phyloP scores from a whole-genome alignment of 306 rosid species.

The Gillenia trifoliata region DNA sequence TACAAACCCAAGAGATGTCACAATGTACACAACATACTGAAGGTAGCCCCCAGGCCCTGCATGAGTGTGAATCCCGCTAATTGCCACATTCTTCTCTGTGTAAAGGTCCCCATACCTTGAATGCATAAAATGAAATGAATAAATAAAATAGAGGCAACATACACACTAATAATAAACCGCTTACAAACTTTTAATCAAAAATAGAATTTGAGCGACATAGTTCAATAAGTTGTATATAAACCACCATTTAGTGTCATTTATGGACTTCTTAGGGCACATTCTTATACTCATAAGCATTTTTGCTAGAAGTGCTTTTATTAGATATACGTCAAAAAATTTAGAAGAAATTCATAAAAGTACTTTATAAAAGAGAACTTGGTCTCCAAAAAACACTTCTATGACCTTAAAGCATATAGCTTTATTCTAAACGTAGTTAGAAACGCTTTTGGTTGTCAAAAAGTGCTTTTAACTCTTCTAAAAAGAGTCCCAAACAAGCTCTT shows the following conservation, averaged over 20 bases:
- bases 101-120: slow-evolving; percentile 58
- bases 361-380: neutral
- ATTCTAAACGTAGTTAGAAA: no score
- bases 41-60: slow-evolving; percentile 83
- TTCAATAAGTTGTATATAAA: no score
- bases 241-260: no score
- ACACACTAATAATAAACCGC: neutral
- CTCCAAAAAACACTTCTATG: neutral
- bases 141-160: neutral
- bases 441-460: no score
- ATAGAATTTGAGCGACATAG: no score
- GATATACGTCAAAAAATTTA: neutral
- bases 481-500: neutral
- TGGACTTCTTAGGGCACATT: no score
- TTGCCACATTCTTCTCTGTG: slow-evolving; percentile 64
- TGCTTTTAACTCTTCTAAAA: neutral
- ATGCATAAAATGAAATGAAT: neutral
- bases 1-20: slow-evolving; percentile 74
- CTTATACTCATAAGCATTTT: neutral
- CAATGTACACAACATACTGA: slow-evolving; percentile 55
- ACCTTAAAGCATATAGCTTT: neutral
- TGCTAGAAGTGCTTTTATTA: neutral
- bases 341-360: neutral
- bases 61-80: slow-evolving; percentile 74
- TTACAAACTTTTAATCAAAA: no score